These are phyloP conservation scores for Coprinopsis cinerea DNA, from an alignment of 768 basidiomycete genomes.

Conservation along the genomic window DNA sequence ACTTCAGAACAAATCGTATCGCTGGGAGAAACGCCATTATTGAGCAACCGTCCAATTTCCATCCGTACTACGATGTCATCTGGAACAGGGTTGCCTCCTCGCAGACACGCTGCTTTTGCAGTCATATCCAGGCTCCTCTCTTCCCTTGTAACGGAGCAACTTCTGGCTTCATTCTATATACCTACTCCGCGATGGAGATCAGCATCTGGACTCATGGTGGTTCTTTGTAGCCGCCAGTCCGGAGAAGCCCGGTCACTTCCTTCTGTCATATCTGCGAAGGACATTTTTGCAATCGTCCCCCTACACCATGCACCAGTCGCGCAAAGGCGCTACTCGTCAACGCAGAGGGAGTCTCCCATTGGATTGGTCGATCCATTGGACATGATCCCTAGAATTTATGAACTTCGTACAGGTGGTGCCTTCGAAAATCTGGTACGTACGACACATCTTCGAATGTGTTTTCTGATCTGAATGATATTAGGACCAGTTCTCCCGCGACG, in stretches of 20 bases:
- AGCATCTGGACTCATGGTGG: constrained; percentile 31
- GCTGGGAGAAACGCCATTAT: background rate
- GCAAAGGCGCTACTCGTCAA: constrained; percentile 17
- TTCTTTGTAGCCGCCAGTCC: constrained; percentile 31
- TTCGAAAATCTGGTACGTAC: too few relatives aligned
- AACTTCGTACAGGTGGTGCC: too few relatives aligned
- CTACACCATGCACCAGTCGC: constrained; percentile 42
- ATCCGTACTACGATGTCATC: constrained; percentile 26
- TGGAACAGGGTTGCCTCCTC: constrained; percentile 28
- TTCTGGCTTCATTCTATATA: constrained; percentile 38
- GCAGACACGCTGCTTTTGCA: constrained; percentile 37
- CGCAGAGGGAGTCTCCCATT: constrained; percentile 34
- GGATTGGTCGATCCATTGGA: constrained; percentile 54
- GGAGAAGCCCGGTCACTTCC: constrained; percentile 24
- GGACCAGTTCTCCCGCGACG: constrained; percentile 21
- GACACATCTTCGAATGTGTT: too few relatives aligned
- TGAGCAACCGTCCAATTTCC: background rate
- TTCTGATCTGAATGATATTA: constrained; percentile 7
- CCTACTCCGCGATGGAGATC: constrained; percentile 20
- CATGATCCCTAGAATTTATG: constrained; percentile 42
- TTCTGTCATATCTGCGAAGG: constrained; percentile 28
- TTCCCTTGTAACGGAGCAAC: constrained; percentile 43
- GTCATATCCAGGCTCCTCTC: constrained; percentile 43
- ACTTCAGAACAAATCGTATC: background rate
- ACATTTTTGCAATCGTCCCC: constrained; percentile 44